Base-by-base conservation (phyloP, 805 yeast species). In the Candida insectorum region DNA sequence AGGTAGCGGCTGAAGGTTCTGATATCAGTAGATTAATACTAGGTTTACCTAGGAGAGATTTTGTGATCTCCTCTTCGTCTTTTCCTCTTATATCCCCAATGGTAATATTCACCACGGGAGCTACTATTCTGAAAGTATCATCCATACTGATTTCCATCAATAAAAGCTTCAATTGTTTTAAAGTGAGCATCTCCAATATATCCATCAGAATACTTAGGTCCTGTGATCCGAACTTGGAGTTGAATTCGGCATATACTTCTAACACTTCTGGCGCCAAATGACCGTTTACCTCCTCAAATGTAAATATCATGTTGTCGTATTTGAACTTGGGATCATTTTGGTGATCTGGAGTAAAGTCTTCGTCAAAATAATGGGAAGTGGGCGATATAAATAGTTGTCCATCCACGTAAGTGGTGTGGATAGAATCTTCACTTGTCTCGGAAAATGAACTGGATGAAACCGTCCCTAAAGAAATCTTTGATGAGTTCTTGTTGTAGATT, bases 171-270 rank as follows among this genome's bases (percentile, higher is more conserved):
- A 85, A 53, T 6, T 61, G 57, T 21, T 57, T 54, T 9, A 85
- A 65, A 2, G 82, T 73, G 7, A 75, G 74, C 12, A 75, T 53
- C 39, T 89, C 94, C 11, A 87, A 56, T 12, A 54, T 52, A 52
- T 89, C 96, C 45, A 88, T 59, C 4, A 77, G 62, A 9, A 68
- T 62, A 7, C 68, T 69, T 21, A 78, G 50, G 2, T 71, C 60
- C 11, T 62, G 59, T 12, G 54, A 55, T 16, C 63, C 59, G 10
- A 60, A 44, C 1, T 57, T 54, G 4, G 56, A 55, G 2, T 60
- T 29, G 21, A 78, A 45, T 1, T 55, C 58, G 1, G 70, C 57
- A 0, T 76, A 18, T 1, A 69, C 49, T 4, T 54, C 51, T 0
- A 77, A 14, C 0, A 75, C 58, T 8, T 45, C 39, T 0, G 86